phyloP scores from a whole-genome alignment of 306 rosid genomes.

The Prunus armeniaca region DNA sequence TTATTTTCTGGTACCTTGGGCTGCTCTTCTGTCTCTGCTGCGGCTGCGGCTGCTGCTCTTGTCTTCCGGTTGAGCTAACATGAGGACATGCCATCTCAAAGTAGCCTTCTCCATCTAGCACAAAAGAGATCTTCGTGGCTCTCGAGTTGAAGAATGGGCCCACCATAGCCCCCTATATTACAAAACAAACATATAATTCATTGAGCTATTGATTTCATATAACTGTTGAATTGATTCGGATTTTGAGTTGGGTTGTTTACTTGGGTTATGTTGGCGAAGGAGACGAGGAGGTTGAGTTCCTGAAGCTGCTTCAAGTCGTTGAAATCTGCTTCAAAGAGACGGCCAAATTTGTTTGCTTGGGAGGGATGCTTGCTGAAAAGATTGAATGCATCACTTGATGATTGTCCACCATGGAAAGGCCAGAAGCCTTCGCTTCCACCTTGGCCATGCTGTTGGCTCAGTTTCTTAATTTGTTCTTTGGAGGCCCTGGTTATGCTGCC shows the following conservation, averaged over 20 bases:
- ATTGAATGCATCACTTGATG: conserved; percentile 38
- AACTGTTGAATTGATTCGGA: neutral
- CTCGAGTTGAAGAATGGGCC: conserved; percentile 45
- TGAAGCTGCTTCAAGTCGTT: conserved; percentile 28
- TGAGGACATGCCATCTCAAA: conserved; percentile 67
- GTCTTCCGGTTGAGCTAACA: neutral
- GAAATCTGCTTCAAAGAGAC: conserved; percentile 37
- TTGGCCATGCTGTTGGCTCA: conserved; percentile 30
- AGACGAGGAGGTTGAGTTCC: conserved; percentile 38
- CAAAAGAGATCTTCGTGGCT: conserved; percentile 47
- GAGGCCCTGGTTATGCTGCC: conserved; percentile 52
- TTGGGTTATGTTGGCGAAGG: conserved; percentile 51
- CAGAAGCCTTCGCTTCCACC: conserved; percentile 18
- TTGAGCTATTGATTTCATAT: neutral
- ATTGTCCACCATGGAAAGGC: conserved; percentile 47
- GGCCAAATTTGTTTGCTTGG: conserved; percentile 51
- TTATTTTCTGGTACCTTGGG: conserved; percentile 25
- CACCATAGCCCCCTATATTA: conserved; percentile 45
- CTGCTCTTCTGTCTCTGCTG: conserved; percentile 12
- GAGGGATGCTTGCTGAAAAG: conserved; percentile 35
- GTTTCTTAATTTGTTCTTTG: conserved; percentile 35
- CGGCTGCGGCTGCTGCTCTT: neutral
- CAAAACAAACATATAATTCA: neutral
- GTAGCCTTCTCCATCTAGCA: conserved; percentile 47
- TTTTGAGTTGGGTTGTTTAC: conserved; percentile 12